phyloP scores from a whole-genome alignment of 2,329 filamentous ascomycete genomes.

The Penicillium paneum region DNA sequence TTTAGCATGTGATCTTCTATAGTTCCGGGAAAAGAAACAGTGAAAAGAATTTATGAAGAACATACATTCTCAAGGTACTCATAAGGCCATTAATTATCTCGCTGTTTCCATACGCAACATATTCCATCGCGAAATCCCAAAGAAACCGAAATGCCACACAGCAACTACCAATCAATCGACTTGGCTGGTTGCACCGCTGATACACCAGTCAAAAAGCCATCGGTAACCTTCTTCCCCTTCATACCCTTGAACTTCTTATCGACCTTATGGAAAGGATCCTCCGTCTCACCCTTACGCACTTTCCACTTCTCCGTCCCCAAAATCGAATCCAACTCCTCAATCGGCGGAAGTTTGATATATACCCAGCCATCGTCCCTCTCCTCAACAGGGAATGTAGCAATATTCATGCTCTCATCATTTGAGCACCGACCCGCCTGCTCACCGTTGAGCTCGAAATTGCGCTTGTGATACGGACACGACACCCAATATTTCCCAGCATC shows the following conservation, averaged over 20 bases:
- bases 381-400: constrained; percentile 77
- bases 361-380: constrained; percentile 72
- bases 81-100: not conserved
- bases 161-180: constrained; percentile 36
- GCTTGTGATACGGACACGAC: constrained; percentile 83
- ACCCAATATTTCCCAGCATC: constrained; percentile 69
- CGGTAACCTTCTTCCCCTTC: constrained; percentile 51
- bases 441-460: constrained; percentile 75
- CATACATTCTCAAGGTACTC: not conserved
- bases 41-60: not conserved
- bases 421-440: constrained; percentile 66
- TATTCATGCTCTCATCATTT: constrained; percentile 71
- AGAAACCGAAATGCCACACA: not conserved
- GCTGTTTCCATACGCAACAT: not conserved
- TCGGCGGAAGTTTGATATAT: constrained; percentile 74
- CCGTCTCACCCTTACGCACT: constrained; percentile 67
- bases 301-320: constrained; percentile 77
- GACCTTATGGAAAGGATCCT: constrained; percentile 54
- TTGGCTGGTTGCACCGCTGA: constrained; percentile 21
- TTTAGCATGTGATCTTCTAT: constrained; percentile 12
- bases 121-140: not conserved
- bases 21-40: constrained; percentile 1
- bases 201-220: constrained; percentile 13
- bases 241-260: constrained; percentile 56
- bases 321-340: constrained; percentile 74